Percentiles rank a stretch among this genome's conserved stretches.
phyloP scores from a whole-genome alignment of 2,329 filamentous ascomycete genomes.

The Penicillium digitatum region DNA sequence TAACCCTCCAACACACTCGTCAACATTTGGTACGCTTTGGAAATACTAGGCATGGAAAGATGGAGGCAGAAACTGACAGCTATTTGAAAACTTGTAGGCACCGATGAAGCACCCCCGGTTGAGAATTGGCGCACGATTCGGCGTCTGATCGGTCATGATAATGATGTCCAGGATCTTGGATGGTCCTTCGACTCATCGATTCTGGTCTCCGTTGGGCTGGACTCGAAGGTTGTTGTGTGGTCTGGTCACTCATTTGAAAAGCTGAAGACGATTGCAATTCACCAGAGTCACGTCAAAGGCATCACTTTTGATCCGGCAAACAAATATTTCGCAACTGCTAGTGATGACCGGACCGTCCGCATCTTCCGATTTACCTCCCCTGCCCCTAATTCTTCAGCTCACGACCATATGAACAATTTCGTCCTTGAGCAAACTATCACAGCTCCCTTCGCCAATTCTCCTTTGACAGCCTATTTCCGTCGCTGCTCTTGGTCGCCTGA shows the following conservation, averaged over 20 bases:
- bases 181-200: constrained; percentile 97
- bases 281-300: constrained; percentile 97
- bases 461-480: constrained; percentile 93
- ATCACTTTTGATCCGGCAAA: constrained; percentile 98
- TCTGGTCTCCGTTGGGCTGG: constrained; percentile 88
- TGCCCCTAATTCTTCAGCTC: constrained; percentile 81
- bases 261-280: constrained; percentile 85
- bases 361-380: constrained; percentile 94
- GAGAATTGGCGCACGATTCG: constrained; percentile 98
- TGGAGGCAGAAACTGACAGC: background rate
- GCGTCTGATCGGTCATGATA: constrained; percentile 92
- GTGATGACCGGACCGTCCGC: constrained; percentile 93
- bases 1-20: constrained; percentile 68
- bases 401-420: constrained; percentile 97
- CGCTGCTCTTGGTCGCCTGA: constrained; percentile 97
- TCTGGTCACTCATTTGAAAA: constrained; percentile 98
- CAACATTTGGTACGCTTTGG: constrained; percentile 66
- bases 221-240: constrained; percentile 98
- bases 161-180: constrained; percentile 94
- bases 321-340: constrained; percentile 98
- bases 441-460: constrained; percentile 82
- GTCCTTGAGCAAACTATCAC: constrained; percentile 88
- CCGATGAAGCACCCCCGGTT: constrained; percentile 84
- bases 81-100: constrained; percentile 48
- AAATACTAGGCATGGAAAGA: constrained; percentile 3